Base-by-base conservation (phyloP, 2,329 filamentous ascomycete genomes). In the Fusarium phyllophilum region DNA sequence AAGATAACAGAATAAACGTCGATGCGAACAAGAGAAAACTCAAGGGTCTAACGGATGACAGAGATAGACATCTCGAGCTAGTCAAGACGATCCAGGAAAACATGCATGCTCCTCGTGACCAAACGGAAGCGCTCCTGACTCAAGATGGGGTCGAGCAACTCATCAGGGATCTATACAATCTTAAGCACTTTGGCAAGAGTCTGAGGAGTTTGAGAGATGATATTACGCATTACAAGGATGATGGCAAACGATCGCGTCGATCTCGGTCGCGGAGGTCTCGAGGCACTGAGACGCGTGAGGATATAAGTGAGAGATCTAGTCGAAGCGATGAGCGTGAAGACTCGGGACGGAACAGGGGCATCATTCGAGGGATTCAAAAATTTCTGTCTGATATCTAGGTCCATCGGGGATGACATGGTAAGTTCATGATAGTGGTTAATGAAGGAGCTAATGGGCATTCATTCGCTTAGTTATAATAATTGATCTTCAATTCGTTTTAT, bases 21-120 rank as follows among this genome's bases (percentile, higher is more conserved):
- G 51, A 74, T 10, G 0, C 9, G 4, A 75, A 67, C 8, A 8
- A 39, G 12, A 76, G 62, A 8, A 62, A 59, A 2, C 55, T 77
- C 4, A 5, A 66, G 3, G 46, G 44, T 3, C 11, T 77, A 2
- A 33, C 65, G 1, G 36, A 59, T 9, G 73, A 73, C 20, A 70
- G 62, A 20, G n/a, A 49, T 7, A 46, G 41, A 1, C 56, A 78
- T 14, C 44, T 75, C 0, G 56, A 77, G 13, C 67, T 75, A 3
- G 66, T 63, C 3, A 62, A 74, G 10, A 57, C 63, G 5, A 69
- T 75, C 12, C 41, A 73, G 9, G 34, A 58, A 11, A 72, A 70
- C 34, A 68, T 73, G 54, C 26, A 5, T 17, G 31, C 29, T 29
- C 63, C 66, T 12, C 41, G 51, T 3, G 6, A 29, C 8, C 44